These are phyloP conservation scores for Psilocybe sp. DNA, from an alignment of 768 basidiomycete species.

Conservation along the genomic window DNA sequence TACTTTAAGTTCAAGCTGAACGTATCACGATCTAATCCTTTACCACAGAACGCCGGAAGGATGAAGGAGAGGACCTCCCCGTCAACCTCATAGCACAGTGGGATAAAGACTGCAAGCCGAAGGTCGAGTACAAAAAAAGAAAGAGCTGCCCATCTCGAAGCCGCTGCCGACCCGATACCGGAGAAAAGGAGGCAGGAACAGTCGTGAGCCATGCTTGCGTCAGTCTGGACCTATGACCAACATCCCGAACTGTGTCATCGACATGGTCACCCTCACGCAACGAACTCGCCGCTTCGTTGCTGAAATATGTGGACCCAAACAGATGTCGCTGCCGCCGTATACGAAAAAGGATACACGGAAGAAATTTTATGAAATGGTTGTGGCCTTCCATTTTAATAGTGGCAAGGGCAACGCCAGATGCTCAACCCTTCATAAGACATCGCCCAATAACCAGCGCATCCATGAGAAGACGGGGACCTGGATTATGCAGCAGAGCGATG, in stretches of 20 bases:
- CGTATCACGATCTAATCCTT: not conserved
- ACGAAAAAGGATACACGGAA: slow-evolving; percentile 71
- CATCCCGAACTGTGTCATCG: slow-evolving; percentile 51
- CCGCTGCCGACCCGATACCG: slow-evolving; percentile 60
- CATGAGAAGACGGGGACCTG: slow-evolving; percentile 60
- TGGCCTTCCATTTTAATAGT: slow-evolving; percentile 71
- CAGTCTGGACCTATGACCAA: slow-evolving; percentile 44
- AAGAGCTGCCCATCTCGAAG: too few species aligned
- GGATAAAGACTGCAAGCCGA: slow-evolving; percentile 80
- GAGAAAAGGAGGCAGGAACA: slow-evolving; percentile 66
- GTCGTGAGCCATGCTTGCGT: slow-evolving; percentile 59
- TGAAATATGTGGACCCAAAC: slow-evolving; percentile 45
- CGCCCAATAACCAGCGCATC: slow-evolving; percentile 48
- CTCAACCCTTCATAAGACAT: slow-evolving; percentile 73
- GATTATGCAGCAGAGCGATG: slow-evolving; percentile 36
- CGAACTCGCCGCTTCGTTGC: slow-evolving; percentile 70
- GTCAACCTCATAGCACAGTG: slow-evolving; percentile 64
- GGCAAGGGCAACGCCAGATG: slow-evolving; percentile 68
- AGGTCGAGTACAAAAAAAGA: slow-evolving; percentile 70
- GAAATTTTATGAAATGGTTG: slow-evolving; percentile 77
- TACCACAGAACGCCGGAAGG: slow-evolving; percentile 41
- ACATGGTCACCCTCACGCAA: slow-evolving; percentile 63
- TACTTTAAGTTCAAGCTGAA: not conserved
- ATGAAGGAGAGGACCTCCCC: slow-evolving; percentile 51
- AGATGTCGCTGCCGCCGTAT: slow-evolving; percentile 76